These are phyloP conservation scores for Phytopythium cucurbitacearum DNA, from an alignment of 352 stramenopile species.

Conservation along the genomic window DNA sequence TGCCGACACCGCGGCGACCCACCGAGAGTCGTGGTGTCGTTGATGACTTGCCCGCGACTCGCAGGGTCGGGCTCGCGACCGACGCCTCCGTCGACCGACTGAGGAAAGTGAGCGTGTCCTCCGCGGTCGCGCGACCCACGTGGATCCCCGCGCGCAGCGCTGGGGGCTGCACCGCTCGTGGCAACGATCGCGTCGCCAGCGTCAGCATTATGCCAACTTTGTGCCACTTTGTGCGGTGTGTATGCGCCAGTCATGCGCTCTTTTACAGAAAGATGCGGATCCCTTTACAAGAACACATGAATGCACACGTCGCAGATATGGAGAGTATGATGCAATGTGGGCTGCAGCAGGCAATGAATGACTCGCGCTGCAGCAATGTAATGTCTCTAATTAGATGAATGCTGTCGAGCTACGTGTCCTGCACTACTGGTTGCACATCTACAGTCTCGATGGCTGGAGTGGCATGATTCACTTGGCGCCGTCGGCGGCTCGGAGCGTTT, in stretches of 20 bases:
- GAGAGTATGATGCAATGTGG: background rate
- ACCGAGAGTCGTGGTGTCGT: slow-evolving; percentile 16
- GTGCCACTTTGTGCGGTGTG: background rate
- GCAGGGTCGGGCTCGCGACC: slow-evolving; percentile 18
- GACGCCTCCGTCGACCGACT: slow-evolving; percentile 13
- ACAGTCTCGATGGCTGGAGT: too few relatives aligned
- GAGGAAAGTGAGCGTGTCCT: slow-evolving; percentile 42
- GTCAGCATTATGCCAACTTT: background rate
- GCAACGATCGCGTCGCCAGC: background rate
- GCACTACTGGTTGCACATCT: too few relatives aligned
- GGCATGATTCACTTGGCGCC: too few relatives aligned
- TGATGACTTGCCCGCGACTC: slow-evolving; percentile 12
- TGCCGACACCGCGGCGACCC: slow-evolving; percentile 45
- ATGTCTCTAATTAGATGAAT: too few relatives aligned
- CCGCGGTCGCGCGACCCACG: slow-evolving; percentile 36
- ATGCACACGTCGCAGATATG: slow-evolving; percentile 3
- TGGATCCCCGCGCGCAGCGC: slow-evolving; percentile 31
- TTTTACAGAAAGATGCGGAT: background rate
- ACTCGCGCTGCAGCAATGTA: too few relatives aligned
- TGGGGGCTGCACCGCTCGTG: background rate
- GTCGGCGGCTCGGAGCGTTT: background rate
- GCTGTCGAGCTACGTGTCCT: too few relatives aligned
- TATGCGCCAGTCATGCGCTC: background rate
- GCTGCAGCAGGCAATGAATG: too few relatives aligned
- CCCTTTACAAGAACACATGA: background rate